Evolutionary conservation across 805 yeast species (phyloP).

Genomic region (Cyberlindnera lachancei): DNA sequence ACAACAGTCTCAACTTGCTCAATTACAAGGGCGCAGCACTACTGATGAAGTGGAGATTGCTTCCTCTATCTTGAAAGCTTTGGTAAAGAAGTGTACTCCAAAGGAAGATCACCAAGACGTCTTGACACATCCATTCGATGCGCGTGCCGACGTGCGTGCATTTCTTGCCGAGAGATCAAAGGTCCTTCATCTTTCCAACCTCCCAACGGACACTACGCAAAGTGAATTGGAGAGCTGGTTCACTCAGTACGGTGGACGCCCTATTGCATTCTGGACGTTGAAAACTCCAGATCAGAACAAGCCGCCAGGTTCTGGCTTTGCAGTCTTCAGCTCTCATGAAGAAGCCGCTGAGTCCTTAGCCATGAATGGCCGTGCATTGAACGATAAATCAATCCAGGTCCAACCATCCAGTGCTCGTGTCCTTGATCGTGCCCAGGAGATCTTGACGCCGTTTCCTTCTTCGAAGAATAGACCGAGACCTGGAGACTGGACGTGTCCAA

Average conservation of each 20-base stretch:
- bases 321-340: conserved; percentile 75
- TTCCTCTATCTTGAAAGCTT: conserved; percentile 36
- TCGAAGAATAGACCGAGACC: conserved; percentile 87
- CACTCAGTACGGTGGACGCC: conserved; percentile 77
- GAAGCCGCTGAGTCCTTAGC: conserved; percentile 74
- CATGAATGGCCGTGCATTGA: conserved; percentile 70
- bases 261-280: conserved; percentile 85
- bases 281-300: conserved; percentile 50
- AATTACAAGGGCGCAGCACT: conserved; percentile 32
- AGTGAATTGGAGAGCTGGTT: conserved; percentile 89
- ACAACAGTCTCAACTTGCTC: background rate
- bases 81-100: conserved; percentile 41
- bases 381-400: conserved; percentile 72
- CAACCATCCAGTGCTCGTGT: conserved; percentile 79
- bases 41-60: conserved; percentile 38
- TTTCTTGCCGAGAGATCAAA: conserved; percentile 68
- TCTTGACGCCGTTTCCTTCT: conserved; percentile 78
- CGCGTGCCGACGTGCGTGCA: conserved; percentile 60
- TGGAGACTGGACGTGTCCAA: conserved; percentile 97
- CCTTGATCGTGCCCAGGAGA: conserved; percentile 74
- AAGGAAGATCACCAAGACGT: conserved; percentile 44
- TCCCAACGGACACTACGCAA: conserved; percentile 84
- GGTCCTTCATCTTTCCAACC: conserved; percentile 70
- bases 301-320: conserved; percentile 68
- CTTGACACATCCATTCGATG: conserved; percentile 68